Conservation (phyloP, 768 basidiomycete species). For the Naganishia antarctica region DNA sequence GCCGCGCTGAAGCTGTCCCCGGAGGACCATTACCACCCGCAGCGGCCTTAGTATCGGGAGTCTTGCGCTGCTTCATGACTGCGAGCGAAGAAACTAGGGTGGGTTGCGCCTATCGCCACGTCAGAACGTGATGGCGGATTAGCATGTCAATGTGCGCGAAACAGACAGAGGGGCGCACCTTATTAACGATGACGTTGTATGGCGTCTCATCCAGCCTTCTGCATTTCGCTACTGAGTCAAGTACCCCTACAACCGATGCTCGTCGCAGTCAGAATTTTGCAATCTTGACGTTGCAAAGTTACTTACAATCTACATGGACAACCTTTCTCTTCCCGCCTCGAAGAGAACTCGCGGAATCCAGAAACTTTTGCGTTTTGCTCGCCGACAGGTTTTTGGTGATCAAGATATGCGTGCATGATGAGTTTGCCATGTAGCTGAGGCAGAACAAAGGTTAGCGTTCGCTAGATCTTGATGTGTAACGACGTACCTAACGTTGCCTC, state of each 20-base stretch:
- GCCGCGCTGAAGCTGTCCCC: neutral
- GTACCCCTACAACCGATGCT: conserved; percentile 20
- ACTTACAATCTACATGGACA: conserved; percentile 30
- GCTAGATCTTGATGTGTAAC: neutral
- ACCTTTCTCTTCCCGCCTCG: conserved; percentile 26
- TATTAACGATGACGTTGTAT: conserved; percentile 29
- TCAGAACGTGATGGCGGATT: neutral
- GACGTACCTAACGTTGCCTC: conserved; percentile 26
- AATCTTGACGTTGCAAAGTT: too few relatives aligned
- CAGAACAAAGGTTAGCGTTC: neutral
- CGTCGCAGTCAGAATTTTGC: neutral
- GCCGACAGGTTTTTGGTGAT: conserved; percentile 24
- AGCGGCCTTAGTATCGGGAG: neutral
- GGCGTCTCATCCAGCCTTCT: conserved; percentile 23
- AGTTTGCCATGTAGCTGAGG: conserved; percentile 15
- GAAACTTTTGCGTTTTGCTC: conserved; percentile 27
- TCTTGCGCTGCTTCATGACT: neutral
- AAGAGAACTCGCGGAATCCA: conserved; percentile 16
- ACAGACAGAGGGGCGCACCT: conserved; percentile 8
- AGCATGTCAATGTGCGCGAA: neutral
- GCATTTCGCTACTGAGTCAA: conserved; percentile 26
- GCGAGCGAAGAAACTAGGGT: conserved; percentile 18
- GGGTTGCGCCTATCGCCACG: conserved; percentile 23
- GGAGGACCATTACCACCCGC: neutral
- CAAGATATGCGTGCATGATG: conserved; percentile 24